Base-by-base conservation (phyloP, 805 yeast genomes). In the Myxozyma monticola region DNA sequence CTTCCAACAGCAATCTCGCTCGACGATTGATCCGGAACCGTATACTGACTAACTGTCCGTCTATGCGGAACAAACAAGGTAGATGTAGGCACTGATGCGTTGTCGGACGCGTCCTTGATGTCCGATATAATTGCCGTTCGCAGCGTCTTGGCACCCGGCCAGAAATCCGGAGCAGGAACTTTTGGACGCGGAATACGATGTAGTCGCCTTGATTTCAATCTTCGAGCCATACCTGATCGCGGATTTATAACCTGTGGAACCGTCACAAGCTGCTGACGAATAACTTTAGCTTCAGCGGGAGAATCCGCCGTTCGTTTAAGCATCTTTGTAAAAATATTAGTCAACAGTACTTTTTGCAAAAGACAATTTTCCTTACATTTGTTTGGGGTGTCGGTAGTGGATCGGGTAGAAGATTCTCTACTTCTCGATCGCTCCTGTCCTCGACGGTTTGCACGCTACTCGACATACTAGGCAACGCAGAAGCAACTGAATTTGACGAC, bases 61-160 rank as follows among this genome's bases (percentile, higher is more conserved):
- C 24, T 24, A 6, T 20, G 10, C 21, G 7, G 38, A 18, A 10
- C 10, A 26, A 24, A 3, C 14, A 10, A 37, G n/a, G 21, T 21
- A 25, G 14, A 30, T 18, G 17, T 21, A 15, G 31, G 14, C 21
- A 10, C 26, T 21, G 20, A 18, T 25, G 31, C 28, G n/a, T 10
- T 37, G 20, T 10, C 29, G 45, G n/a, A 21, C 30, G 22, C 14
- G 10, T 35, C 24, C 8, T 24, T 12, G n/a, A n/a, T 10, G 14
- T 20, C 9, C 10, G 14, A 15, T 14, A 6, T 21, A 9, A 14
- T 28, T 25, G 25, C 22, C 9, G n/a, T n/a, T n/a, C n/a, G n/a
- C n/a, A 45, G 37, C 20, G 42, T 9, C 15, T 28, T 31, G 15
- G 37, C 48, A 15, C 48, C 48, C 3, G 35, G 42, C 48, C 48